Conservation (phyloP, 352 stramenopile species). For the Pythium brassicae region DNA sequence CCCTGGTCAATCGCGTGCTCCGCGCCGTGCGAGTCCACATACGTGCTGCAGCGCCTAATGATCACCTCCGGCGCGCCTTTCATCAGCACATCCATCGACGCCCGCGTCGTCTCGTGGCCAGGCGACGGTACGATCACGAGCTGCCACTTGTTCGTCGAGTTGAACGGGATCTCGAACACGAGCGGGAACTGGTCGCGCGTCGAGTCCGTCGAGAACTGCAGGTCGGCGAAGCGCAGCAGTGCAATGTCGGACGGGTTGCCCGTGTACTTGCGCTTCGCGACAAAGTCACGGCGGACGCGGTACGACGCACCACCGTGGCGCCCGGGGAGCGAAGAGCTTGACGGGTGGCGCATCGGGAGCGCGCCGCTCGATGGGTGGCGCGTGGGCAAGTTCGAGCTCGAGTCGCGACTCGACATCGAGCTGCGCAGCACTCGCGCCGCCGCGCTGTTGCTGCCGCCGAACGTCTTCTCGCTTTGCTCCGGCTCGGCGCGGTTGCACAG, state of each 20-base stretch:
- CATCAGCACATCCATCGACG: conserved; percentile 61
- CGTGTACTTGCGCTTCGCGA: conserved; percentile 37
- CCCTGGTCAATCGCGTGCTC: conserved; percentile 32
- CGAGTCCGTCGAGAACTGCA: conserved; percentile 28
- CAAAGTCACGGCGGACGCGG: conserved; percentile 15
- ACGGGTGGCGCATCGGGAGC: too few species aligned
- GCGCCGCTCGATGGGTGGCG: too few species aligned
- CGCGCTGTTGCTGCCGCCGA: not conserved
- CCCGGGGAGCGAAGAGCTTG: conserved; percentile 5
- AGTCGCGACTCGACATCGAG: not conserved
- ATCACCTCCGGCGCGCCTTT: conserved; percentile 95
- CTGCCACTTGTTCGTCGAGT: conserved; percentile 71
- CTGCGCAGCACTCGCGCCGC: not conserved
- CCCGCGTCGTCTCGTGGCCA: conserved; percentile 10
- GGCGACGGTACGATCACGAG: conserved; percentile 36
- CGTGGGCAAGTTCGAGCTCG: not conserved
- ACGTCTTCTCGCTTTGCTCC: conserved; percentile 4
- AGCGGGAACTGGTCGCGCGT: conserved; percentile 36
- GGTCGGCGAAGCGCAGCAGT: conserved; percentile 39
- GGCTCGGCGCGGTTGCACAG: conserved; percentile 37
- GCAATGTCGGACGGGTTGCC: conserved; percentile 51
- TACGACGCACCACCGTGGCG: conserved; percentile 8
- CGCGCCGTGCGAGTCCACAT: conserved; percentile 47
- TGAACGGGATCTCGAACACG: conserved; percentile 57
- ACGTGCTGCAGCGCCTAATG: conserved; percentile 77